Conservation (phyloP, 345 rosid genomes). For the Pistacia vera region DNA sequence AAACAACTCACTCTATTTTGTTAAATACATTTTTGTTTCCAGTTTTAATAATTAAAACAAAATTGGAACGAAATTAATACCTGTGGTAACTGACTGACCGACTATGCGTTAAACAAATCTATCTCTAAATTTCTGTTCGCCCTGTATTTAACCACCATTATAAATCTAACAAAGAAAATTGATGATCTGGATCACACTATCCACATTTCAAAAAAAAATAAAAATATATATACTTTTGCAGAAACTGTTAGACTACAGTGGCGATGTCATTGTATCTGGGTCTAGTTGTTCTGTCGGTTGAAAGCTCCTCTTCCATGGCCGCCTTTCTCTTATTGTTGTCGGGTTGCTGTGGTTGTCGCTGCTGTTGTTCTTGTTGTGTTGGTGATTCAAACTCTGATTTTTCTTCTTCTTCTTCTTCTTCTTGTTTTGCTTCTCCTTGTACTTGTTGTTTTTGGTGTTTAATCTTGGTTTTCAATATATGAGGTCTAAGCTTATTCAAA, state of each 20-base stretch:
- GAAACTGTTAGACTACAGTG: constrained; percentile 31
- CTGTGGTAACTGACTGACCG: neutral
- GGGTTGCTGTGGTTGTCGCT: constrained; percentile 10
- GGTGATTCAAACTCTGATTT: constrained; percentile 18
- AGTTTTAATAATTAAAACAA: neutral
- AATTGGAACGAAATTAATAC: constrained; percentile 17
- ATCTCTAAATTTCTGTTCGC: constrained; percentile 27
- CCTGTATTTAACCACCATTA: constrained; percentile 13
- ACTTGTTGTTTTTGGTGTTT: constrained; percentile 26
- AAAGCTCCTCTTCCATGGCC: constrained; percentile 53
- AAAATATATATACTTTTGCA: neutral
- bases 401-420: constrained; percentile 23
- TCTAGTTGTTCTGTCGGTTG: constrained; percentile 50
- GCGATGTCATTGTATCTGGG: constrained; percentile 46
- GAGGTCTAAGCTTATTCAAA: constrained; percentile 56
- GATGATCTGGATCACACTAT: constrained; percentile 16
- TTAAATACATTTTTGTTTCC: no score
- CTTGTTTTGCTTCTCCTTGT: constrained; percentile 8
- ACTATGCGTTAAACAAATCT: constrained; percentile 20
- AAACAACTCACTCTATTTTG: no score
- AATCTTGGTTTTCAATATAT: constrained; percentile 51
- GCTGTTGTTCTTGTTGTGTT: constrained; percentile 11
- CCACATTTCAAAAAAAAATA: neutral
- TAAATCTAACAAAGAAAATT: constrained; percentile 1
- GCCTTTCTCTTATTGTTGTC: constrained; percentile 58